Evolutionary conservation across 2,329 filamentous ascomycete species (phyloP).

Genomic region (Gnomoniopsis smithogilvyi): DNA sequence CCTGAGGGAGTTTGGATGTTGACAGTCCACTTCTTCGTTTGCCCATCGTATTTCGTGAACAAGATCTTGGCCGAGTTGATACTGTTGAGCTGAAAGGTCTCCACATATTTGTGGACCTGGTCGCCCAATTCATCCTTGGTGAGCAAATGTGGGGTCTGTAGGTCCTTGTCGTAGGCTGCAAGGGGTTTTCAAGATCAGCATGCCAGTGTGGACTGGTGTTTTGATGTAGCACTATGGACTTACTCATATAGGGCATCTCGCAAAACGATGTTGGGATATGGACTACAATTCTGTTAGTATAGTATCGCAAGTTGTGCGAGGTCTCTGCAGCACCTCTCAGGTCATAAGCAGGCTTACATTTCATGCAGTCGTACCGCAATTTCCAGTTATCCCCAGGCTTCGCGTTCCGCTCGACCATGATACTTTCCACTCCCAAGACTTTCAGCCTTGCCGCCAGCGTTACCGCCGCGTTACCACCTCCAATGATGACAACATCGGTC

Average conservation of each 20-base stretch:
- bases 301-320: not conserved
- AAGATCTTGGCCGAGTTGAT: constrained; percentile 36
- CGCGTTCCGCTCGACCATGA: constrained; percentile 33
- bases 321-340: not conserved
- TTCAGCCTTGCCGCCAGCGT: constrained; percentile 35
- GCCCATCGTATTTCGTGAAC: constrained; percentile 19
- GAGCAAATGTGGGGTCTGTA: constrained; percentile 34
- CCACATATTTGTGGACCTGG: constrained; percentile 45
- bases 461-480: constrained; percentile 30
- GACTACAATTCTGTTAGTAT: constrained; percentile 16
- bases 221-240: no score
- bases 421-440: constrained; percentile 30
- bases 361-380: constrained; percentile 33
- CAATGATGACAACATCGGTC: constrained; percentile 31
- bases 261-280: constrained; percentile 35
- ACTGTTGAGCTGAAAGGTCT: constrained; percentile 45
- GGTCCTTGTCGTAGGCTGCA: constrained; percentile 37
- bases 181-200: not conserved
- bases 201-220: no score
- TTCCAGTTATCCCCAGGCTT: constrained; percentile 36
- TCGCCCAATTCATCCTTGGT: constrained; percentile 44
- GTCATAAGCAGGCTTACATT: constrained; percentile 15
- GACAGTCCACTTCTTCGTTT: constrained; percentile 34
- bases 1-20: constrained; percentile 22
- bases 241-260: constrained; percentile 32